Conservation (phyloP, 2,329 filamentous ascomycete genomes). For the Sclerotinia trifoliorum region DNA sequence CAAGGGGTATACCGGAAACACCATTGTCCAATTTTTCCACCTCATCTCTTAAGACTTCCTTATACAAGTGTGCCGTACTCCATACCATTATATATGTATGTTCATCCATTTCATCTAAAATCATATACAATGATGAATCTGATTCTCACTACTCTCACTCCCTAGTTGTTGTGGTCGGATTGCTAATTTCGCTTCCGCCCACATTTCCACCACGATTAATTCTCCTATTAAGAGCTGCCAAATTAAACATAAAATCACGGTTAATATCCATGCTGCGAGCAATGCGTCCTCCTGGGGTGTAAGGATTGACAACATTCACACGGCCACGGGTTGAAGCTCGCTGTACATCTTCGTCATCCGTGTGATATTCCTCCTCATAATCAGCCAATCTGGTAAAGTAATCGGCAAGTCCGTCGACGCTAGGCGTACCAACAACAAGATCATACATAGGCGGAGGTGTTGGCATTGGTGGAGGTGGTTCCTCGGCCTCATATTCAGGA, state of each 20-base stretch:
- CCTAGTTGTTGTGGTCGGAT: neutral
- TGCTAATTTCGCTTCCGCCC: neutral
- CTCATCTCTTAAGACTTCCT: neutral
- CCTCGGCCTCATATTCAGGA: conserved; percentile 66
- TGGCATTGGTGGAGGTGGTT: conserved; percentile 66
- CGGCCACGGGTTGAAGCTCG: conserved; percentile 34
- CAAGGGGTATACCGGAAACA: conserved; percentile 8
- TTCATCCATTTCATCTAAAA: neutral
- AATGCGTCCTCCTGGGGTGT: conserved; percentile 39
- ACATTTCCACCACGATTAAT: neutral
- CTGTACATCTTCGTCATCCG: conserved; percentile 36
- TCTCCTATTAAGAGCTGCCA: conserved; percentile 18
- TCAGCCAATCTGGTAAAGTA: conserved; percentile 60
- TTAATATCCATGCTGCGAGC: conserved; percentile 41
- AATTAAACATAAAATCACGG: conserved; percentile 39
- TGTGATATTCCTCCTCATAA: conserved; percentile 36
- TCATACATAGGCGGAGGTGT: conserved; percentile 71
- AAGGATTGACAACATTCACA: conserved; percentile 39
- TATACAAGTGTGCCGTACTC: conserved; percentile 3
- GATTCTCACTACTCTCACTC: neutral
- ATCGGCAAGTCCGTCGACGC: conserved; percentile 60
- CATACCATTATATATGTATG: neutral
- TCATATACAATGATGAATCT: neutral
- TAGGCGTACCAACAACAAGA: conserved; percentile 54
- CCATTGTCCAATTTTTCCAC: conserved; percentile 8